These are phyloP conservation scores for Gracilaria gracilis DNA, from an alignment of 23 red algal genomes.

Conservation along the genomic window DNA sequence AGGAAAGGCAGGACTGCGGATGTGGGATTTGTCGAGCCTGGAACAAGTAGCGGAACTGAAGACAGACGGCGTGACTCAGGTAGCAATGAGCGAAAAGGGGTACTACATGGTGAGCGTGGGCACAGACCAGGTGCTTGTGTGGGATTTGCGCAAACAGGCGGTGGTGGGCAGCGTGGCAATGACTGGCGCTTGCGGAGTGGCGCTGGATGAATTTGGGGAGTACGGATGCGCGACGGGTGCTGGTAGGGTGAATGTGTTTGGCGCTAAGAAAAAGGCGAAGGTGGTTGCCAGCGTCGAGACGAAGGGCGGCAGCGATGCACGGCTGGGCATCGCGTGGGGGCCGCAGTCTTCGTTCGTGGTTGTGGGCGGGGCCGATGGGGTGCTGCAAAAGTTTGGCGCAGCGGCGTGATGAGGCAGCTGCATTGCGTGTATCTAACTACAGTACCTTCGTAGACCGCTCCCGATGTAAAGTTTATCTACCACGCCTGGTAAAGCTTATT, in stretches of 20 bases:
- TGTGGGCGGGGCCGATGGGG: conserved; percentile 5
- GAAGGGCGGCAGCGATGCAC: neutral
- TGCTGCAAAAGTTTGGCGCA: conserved; percentile 17
- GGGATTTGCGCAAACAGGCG: conserved; percentile 81
- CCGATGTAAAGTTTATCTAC: no score
- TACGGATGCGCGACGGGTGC: conserved; percentile 41
- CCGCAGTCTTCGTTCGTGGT: conserved; percentile 10
- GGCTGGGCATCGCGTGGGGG: conserved; percentile 30
- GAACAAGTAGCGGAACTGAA: conserved; percentile 30
- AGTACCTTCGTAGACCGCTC: no score
- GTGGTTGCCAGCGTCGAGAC: neutral
- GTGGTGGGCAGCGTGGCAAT: conserved; percentile 25
- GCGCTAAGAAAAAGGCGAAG: conserved; percentile 65
- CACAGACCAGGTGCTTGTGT: conserved; percentile 33
- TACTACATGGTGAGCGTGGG: conserved; percentile 74
- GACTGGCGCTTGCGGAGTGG: conserved; percentile 23
- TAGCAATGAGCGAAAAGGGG: conserved; percentile 86
- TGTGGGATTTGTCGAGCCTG: conserved; percentile 81
- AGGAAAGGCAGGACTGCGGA: neutral
- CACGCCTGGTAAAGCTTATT: neutral
- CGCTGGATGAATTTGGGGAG: conserved; percentile 59
- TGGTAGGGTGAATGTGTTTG: conserved; percentile 30
- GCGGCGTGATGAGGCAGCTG: neutral
- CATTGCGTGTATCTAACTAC: neutral
- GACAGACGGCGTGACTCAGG: neutral